Conservation (phyloP, 1,284 basidiomycete genomes). For the Hemileia vastatrix region DNA sequence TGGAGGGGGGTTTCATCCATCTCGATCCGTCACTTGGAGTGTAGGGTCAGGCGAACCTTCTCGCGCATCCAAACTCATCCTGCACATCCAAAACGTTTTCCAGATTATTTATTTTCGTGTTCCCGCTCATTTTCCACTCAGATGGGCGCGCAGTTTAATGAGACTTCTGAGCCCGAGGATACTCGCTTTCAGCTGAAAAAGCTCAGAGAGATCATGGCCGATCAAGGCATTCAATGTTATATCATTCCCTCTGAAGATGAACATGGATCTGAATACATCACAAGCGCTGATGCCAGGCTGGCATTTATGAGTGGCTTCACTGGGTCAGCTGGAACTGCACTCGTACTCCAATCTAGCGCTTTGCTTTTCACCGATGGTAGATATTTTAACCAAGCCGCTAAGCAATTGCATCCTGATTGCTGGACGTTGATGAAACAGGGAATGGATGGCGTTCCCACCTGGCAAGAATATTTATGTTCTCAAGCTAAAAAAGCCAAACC, state of each 20-base stretch:
- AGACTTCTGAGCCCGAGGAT: too few relatives aligned
- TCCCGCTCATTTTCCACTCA: too few relatives aligned
- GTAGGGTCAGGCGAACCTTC: too few relatives aligned
- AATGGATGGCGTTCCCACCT: constrained; percentile 73
- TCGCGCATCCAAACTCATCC: too few relatives aligned
- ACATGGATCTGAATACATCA: constrained; percentile 39
- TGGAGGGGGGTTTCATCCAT: too few relatives aligned
- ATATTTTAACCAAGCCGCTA: constrained; percentile 82
- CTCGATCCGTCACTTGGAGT: too few relatives aligned
- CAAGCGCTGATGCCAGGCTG: constrained; percentile 33
- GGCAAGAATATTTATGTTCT: constrained; percentile 79
- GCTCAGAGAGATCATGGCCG: constrained; percentile 16
- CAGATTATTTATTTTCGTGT: too few relatives aligned
- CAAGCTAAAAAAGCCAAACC: constrained; percentile 55
- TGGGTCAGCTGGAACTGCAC: constrained; percentile 37
- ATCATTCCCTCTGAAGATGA: constrained; percentile 39
- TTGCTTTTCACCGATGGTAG: constrained; percentile 84
- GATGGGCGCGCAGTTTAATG: too few relatives aligned
- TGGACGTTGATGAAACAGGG: constrained; percentile 93
- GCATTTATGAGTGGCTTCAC: constrained; percentile 40
- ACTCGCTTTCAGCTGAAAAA: constrained; percentile 33
- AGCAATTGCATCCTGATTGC: constrained; percentile 70
- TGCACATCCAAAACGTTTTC: too few relatives aligned
- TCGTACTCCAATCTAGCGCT: constrained; percentile 25
- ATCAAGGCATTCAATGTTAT: constrained; percentile 31